Evolutionary conservation across 164 flowering plant genomes (phyloP), one percentile per base, ranked within the genome.

Genomic region (Nymphaea thermarum): DNA sequence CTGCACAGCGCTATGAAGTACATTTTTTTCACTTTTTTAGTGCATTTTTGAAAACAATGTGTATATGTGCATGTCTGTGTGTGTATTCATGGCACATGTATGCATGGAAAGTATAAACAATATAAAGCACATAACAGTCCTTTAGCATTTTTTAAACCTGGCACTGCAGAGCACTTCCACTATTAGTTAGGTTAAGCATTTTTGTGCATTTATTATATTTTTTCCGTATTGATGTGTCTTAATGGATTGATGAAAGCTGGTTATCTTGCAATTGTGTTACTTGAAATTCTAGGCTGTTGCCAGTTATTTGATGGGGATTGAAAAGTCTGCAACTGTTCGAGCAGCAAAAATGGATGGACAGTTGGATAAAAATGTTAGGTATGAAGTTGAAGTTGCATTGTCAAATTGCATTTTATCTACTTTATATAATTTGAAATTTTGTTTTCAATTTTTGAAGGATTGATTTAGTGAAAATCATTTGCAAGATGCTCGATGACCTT

Each of bases 401-500:
- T 6, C 6, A 5, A 5, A 61, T 16, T 12, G 17, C 16, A 0
- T 62, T 60, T 53, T 62, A 6, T 64, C 41, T 59, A 14, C 17
- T 60, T 43, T 14, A n/a, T 14, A 36, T 14, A 18, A 5, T 5
- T 45, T 45, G 11, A 7, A 61, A 5, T 7, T 61, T 15, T 25
- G 6, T 61, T 5, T 61, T 16, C 15, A 15, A 61, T 1, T 61
- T 61, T 61, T 61, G 10, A 61, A 91, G 94, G 81, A 74, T 87
- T 65, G 77, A 87, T 75, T 68, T 83, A 57, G 89, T 84, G 68
- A 91, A 86, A 78, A 80, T 90, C 62, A 74, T 94, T 60, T 88
- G 95, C 81, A 70, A 73, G 66, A 66, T 84, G 77, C 68, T 87
- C 61, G 86, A 82, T 73, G 83, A 77, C 64, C 75, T 82, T 68